Base-by-base conservation (phyloP, 1,139 yeast genomes). In the Pichia sp. region DNA sequence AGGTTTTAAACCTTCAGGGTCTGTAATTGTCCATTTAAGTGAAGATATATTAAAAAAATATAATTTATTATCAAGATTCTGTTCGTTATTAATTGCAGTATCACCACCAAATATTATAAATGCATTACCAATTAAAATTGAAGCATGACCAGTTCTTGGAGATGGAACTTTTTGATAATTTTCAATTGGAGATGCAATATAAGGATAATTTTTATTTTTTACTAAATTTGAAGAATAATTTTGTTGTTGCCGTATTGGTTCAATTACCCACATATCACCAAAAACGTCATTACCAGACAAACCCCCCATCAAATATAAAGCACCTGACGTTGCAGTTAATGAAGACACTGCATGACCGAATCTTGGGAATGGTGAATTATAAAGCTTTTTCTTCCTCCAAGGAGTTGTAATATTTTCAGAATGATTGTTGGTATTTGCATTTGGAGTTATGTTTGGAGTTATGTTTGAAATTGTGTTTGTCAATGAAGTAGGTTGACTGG, bases 31-130 rank as follows among this genome's bases (percentile, higher is more conserved):
- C 85, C 95, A 89, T 61, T 88, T 87, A 56, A 79, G 72, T 38
- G 95, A 85, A 55, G 87, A 83, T 55, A 91, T 84, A 66, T 91
- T 91, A 65, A 91, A 83, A 56, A 91, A 73, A 62, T 91, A 91
- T 47, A 91, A 69, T 57, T 80, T 82, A 60, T 89, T 87, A 62
- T 89, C 96, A 54, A 94, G 88, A 50, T 81, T 76, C 4, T 88
- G 89, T 16, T 44, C 47, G 47, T 76, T 76, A 52, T 84, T 88
- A 26, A 91, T 84, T 40, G 80, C 85, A 2, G 97, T 91, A 59
- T 91, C 98, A 54, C 99, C 99, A 34, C 97, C 98, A 64, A 86
- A 91, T 19, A 91, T 78, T 37, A 91, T 88, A 56, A 83, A 91
- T 0, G 98, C 98, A 58, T 89, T 91, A 13, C 98, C 98, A 50